phyloP scores from a whole-genome alignment of 169 alveolate genomes.

The Cryptosporidium muris region DNA sequence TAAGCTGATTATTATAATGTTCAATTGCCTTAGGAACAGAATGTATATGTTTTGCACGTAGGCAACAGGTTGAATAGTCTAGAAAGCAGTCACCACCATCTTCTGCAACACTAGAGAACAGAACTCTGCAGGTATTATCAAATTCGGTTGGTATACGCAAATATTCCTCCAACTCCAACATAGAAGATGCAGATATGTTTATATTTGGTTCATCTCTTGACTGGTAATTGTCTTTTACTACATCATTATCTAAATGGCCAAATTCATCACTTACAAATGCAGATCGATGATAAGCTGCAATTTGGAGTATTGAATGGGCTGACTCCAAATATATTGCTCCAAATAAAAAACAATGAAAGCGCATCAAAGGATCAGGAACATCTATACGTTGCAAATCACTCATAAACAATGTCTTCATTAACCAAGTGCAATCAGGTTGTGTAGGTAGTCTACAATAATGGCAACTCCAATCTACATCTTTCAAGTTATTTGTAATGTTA shows the following conservation, averaged over 20 bases:
- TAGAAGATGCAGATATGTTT: conserved; percentile 25
- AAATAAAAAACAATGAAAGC: conserved; percentile 81
- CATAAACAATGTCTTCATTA: conserved; percentile 81
- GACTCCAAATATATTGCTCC: conserved; percentile 69
- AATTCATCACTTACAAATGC: conserved; percentile 5
- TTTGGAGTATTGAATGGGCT: conserved; percentile 65
- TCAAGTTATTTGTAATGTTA: neutral
- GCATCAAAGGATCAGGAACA: conserved; percentile 80
- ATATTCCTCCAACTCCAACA: conserved; percentile 44
- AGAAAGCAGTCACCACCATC: conserved; percentile 76
- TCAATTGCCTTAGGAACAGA: conserved; percentile 84
- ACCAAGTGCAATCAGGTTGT: conserved; percentile 76
- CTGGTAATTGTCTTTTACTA: neutral
- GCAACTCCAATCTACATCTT: conserved; percentile 9
- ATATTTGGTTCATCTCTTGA: neutral
- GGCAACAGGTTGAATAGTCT: conserved; percentile 72
- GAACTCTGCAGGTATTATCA: conserved; percentile 77
- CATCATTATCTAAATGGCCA: neutral
- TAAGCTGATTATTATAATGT: conserved; percentile 78
- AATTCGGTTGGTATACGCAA: conserved; percentile 70
- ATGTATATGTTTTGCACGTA: conserved; percentile 74
- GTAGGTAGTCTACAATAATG: conserved; percentile 73
- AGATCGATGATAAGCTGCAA: conserved; percentile 66
- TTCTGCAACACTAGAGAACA: conserved; percentile 79
- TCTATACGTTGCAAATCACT: conserved; percentile 83